These are phyloP conservation scores for Microthyrium microscopicum DNA, from an alignment of 2,329 filamentous ascomycete genomes.

Conservation along the genomic window DNA sequence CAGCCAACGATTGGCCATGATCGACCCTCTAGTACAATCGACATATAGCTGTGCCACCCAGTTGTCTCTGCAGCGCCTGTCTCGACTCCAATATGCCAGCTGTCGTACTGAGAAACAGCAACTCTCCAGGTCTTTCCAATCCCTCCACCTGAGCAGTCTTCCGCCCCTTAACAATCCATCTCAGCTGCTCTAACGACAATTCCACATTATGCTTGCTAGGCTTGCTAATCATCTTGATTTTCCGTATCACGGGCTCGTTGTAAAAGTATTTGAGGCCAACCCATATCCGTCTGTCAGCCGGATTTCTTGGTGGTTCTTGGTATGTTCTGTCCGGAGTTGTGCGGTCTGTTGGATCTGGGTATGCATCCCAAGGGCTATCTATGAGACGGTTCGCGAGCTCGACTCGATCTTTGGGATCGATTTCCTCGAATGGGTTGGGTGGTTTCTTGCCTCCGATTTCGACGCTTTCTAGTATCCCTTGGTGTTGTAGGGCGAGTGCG, in stretches of 20 bases:
- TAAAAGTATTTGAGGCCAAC: constrained; percentile 82
- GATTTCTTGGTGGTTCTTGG: constrained; percentile 34
- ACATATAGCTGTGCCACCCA: too few species aligned
- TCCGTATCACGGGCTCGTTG: constrained; percentile 58
- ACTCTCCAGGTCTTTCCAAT: constrained; percentile 61
- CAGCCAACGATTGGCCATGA: too few species aligned
- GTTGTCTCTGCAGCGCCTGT: constrained; percentile 63
- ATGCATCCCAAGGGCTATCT: constrained; percentile 26
- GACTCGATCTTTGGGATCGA: constrained; percentile 14
- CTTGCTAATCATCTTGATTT: constrained; percentile 52
- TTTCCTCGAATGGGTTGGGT: constrained; percentile 12
- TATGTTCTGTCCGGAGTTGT: neutral
- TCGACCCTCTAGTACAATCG: too few species aligned
- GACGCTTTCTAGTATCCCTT: constrained; percentile 67
- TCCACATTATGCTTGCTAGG: constrained; percentile 52
- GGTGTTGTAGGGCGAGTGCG: constrained; percentile 60
- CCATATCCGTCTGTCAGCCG: constrained; percentile 64
- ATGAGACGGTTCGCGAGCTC: constrained; percentile 17
- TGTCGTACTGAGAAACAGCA: constrained; percentile 63
- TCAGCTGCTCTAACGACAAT: constrained; percentile 44
- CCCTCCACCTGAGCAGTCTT: constrained; percentile 52
- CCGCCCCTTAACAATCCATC: constrained; percentile 51
- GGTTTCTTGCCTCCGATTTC: constrained; percentile 45
- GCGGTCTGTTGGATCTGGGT: constrained; percentile 24
- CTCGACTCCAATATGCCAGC: constrained; percentile 63